Base-by-base conservation (phyloP, 2,329 filamentous ascomycete species). In the Trichoderma cornu-damae region DNA sequence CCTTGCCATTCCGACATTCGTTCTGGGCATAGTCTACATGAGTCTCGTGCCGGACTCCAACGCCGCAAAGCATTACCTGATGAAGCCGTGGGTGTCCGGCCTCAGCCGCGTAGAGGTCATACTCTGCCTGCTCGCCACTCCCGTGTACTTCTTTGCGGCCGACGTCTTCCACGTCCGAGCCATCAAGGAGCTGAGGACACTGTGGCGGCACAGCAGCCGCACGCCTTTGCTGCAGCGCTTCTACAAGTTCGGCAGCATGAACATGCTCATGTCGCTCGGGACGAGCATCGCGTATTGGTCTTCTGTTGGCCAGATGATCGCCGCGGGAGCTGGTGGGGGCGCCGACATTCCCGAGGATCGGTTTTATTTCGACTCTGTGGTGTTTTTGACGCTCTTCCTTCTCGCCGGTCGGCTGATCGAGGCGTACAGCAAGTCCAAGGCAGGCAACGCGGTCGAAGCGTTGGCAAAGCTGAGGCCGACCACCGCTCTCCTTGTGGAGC, bases 221-320 rank as follows among this genome's bases (percentile, higher is more conserved):
- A 86, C 86, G 1, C 88, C 90, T 0, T 69, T 95, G 3, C 65
- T 89, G 14, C 82, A 87, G 63, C 80, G 92, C 12, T 92, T 96
- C 67, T 90, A 91, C 70, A 85, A 88, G n/a, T 96, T 96, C 66
- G 92, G 92, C 7, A 96, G 91, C 75, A 96, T 96, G 92, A 96
- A 96, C 68, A 87, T 95, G 75, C 80, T 96, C 59, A 92, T 96
- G 72, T 94, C 88, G 6, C 79, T 96, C 2, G 92, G 91, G 5
- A 96, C 92, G 0, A 87, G 84, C 2, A 90, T 96, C 60, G 92
- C 92, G 1, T 96, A 96, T 69, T 76, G 95, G 61, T 86, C 90
- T 0, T 96, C 90, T 0, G 75, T 96, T 22, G 87, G 84, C 14
- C 85, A 95, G 62, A 79, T 96, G 68, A 86, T 90, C 51, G 82